Evolutionary conservation across 495 filamentous ascomycete species (phyloP), one percentile per base, ranked within the genome.

Genomic region (Penicillium riverlandense): DNA sequence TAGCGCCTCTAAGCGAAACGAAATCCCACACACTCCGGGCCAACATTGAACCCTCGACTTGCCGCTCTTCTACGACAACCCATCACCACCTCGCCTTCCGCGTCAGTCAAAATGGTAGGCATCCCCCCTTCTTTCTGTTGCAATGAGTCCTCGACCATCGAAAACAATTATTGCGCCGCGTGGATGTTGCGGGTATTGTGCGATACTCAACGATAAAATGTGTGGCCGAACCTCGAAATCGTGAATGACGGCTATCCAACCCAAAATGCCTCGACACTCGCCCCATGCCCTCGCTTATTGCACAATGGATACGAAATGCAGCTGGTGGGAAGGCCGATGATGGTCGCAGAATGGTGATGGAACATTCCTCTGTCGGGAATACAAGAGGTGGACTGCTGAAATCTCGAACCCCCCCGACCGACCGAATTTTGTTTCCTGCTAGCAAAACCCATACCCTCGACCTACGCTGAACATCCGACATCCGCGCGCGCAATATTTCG

Each of bases 61-160:
- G 65, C 61, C 61, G 62, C 57, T 61, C 62, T 62, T 61, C 64
- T 66, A 71, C 65, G 69, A 71, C 49, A 58, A 72, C 63, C 69
- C 67, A 72, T 65, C 70, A 71, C 58, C 66, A 65, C 53, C 61
- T 57, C 60, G 60, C 64, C 59, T 69, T 60, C 65, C 65, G 65
- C 75, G 58, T 69, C 66, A 69, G 68, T 74, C 69, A 79, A 77
- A 69, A 79, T 79, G 76, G 76, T 79, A 73, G 78, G 76, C 47
- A 38, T 39, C 27, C 44, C 36, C 39, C 45, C 36, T 55, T 41
- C 37, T 43, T 60, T 38, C 34, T 53, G 32, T 42, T 56, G 43
- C 45, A 50, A 45, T 52, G 49, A 56, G 47, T 54, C 52, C 54
- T 56, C 53, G 43, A 51, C 40, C 29, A 44, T 65, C 52, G 54